Conservation (phyloP, 2,329 filamentous ascomycete genomes). For the Chalara sp. region DNA sequence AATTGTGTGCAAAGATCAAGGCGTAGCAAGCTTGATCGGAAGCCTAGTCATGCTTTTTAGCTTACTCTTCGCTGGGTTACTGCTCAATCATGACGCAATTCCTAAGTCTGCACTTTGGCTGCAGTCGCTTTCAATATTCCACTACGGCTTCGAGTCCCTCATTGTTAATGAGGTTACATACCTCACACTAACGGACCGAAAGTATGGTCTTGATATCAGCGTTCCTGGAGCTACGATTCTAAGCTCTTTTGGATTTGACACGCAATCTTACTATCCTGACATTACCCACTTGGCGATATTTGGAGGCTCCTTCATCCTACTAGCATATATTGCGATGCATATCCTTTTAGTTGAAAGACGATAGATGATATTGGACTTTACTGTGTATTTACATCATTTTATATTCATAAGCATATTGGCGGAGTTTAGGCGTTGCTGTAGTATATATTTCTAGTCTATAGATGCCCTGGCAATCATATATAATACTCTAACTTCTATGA, state of each 20-base stretch:
- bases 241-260: slow-evolving; percentile 91
- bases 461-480: no score
- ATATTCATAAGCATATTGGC: background rate
- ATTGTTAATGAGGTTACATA: slow-evolving; percentile 96
- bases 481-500: no score
- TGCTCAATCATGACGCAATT: slow-evolving; percentile 92
- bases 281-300: slow-evolving; percentile 76
- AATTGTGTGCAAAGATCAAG: slow-evolving; percentile 85
- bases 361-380: slow-evolving; percentile 35
- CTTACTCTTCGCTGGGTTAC: slow-evolving; percentile 84
- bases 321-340: slow-evolving; percentile 92
- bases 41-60: slow-evolving; percentile 97
- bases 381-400: background rate
- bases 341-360: slow-evolving; percentile 84
- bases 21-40: slow-evolving; percentile 88
- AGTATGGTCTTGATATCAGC: slow-evolving; percentile 94
- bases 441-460: no score
- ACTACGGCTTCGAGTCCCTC: slow-evolving; percentile 92
- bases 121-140: slow-evolving; percentile 92
- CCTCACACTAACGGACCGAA: slow-evolving; percentile 83
- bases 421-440: no score
- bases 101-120: slow-evolving; percentile 81
- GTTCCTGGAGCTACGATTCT: slow-evolving; percentile 92
- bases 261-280: slow-evolving; percentile 78
- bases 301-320: slow-evolving; percentile 72